A percentile compares a stretch with the other conserved stretches of the same genome.
Conservation (phyloP, 2,329 filamentous ascomycete species). For the Aplosporella prunicola region DNA sequence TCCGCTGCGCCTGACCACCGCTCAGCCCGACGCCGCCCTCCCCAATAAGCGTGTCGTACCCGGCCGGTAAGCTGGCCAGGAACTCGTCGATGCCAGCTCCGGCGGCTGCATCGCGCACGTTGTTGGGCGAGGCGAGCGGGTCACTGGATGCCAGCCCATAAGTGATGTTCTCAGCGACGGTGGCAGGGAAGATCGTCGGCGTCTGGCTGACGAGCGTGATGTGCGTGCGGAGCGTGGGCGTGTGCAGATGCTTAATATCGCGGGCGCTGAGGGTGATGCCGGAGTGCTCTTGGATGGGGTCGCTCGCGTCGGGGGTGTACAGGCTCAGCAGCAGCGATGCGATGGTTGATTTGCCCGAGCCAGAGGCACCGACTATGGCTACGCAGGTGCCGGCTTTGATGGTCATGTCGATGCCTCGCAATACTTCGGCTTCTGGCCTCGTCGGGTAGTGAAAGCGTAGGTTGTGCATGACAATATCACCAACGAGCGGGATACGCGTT, state of each 20-base stretch:
- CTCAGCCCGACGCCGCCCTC: conserved; percentile 66
- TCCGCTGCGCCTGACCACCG: conserved; percentile 72
- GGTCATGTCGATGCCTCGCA: conserved; percentile 56
- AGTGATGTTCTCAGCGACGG: conserved; percentile 69
- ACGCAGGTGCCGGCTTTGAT: conserved; percentile 56
- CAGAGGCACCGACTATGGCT: conserved; percentile 74
- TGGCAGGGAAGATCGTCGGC: conserved; percentile 68
- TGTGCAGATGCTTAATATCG: conserved; percentile 51
- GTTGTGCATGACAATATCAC: conserved; percentile 50
- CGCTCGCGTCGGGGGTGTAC: conserved; percentile 37
- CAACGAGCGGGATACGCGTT: conserved; percentile 32
- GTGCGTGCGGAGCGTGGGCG: conserved; percentile 48
- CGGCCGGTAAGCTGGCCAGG: conserved; percentile 58
- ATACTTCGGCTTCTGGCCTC: conserved; percentile 42
- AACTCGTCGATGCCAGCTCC: conserved; percentile 67
- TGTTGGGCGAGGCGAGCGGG: conserved; percentile 34
- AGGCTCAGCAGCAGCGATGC: conserved; percentile 65
- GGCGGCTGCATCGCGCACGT: conserved; percentile 42
- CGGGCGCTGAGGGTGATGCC: conserved; percentile 50
- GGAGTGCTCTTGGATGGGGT: conserved; percentile 18
- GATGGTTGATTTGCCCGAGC: conserved; percentile 86
- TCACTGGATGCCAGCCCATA: conserved; percentile 60
- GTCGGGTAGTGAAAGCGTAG: conserved; percentile 66
- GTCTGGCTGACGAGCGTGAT: conserved; percentile 62
- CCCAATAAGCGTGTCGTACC: conserved; percentile 65